Conservation (phyloP, 352 stramenopile genomes). For the Phytophthora hibernalis region DNA sequence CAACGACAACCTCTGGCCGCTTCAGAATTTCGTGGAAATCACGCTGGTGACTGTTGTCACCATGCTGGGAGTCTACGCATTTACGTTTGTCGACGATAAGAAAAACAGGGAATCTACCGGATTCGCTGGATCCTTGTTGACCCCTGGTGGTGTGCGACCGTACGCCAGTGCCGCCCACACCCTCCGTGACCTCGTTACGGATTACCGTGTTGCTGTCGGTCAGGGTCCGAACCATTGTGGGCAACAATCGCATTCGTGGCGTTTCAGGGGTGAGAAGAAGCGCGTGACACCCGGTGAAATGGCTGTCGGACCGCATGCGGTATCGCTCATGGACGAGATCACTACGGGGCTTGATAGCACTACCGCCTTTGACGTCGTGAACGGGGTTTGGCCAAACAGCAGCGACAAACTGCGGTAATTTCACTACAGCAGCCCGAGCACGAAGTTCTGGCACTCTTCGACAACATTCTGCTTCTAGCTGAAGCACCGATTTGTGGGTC, state of each 20-base stretch:
- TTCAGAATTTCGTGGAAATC: conserved; percentile 61
- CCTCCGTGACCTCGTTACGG: conserved; percentile 24
- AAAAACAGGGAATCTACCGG: conserved; percentile 3
- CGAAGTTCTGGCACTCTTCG: conserved; percentile 93
- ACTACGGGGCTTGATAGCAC: conserved; percentile 60
- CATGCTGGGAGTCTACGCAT: conserved; percentile 21
- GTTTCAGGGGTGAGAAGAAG: conserved; percentile 89
- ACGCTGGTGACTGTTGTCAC: conserved; percentile 14
- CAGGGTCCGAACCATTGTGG: conserved; percentile 50
- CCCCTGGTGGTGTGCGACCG: conserved; percentile 11
- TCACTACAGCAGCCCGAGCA: conserved; percentile 89
- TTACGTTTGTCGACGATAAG: conserved; percentile 22
- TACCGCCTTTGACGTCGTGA: conserved; percentile 52
- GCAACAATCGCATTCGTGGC: conserved; percentile 56
- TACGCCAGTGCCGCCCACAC: conserved; percentile 24
- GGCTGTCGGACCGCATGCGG: conserved; percentile 71
- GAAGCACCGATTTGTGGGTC: conserved; percentile 60
- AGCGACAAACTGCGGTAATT: conserved; percentile 66
- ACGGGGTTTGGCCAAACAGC: conserved; percentile 39
- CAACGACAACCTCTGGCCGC: conserved; percentile 45
- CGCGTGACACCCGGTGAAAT: conserved; percentile 88
- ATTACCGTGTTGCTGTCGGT: conserved; percentile 31
- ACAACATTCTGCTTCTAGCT: conserved; percentile 92
- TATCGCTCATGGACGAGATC: conserved; percentile 60
- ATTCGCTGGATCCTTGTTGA: conserved; percentile 6